Base-by-base conservation (phyloP, 208 protist species). In the Trypanosoma brucei region DNA sequence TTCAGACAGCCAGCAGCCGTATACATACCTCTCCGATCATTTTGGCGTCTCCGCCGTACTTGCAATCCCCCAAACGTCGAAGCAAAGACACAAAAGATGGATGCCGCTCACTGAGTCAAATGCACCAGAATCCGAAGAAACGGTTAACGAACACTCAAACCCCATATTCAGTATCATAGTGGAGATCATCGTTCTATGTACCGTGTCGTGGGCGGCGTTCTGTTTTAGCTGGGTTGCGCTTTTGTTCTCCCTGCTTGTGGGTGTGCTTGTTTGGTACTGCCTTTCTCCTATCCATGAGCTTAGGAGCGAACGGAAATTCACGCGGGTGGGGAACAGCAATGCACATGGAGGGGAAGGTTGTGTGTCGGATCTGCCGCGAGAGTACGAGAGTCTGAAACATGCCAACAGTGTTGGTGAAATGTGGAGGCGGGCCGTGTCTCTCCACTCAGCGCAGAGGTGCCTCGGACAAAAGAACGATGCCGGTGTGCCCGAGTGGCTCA, bases 21-120 rank as follows among this genome's bases (percentile, higher is more conserved):
- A 94, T 75, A 77, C 78, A 7, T 94, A 96, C 62, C 76, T 96
- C 6, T 93, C 86, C 4, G 87, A 96, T 67, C 90, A 96, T 72
- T 96, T 92, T 75, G 90, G 90, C 42, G 75, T 93, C 22, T 65
- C 78, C 3, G 60, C 77, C 9, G 71, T 56, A 14, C 54, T 93
- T 7, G 33, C 54, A 40, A 35, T 66, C 60, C 8, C 55, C 36
- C 40, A 45, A 7, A 55, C 55, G 6, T 56, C 33, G 22, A 33
- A 45, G 39, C 52, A 56, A 9, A 48, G 31, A 35, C 8, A 54
- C n/a, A 14, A 14, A 38, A 44, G 22, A 7, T 36, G 45, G 35
- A 6, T 35, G 39, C 60, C 65, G 39, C 68, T 71, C 8, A 68
- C 64, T 11, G 53, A 61, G 3, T 62, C 82, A 36, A 76, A 71